Evolutionary conservation across 306 rosid genomes (phyloP), one percentile per base, ranked within the genome.

Genomic region (Rosa chinensis): DNA sequence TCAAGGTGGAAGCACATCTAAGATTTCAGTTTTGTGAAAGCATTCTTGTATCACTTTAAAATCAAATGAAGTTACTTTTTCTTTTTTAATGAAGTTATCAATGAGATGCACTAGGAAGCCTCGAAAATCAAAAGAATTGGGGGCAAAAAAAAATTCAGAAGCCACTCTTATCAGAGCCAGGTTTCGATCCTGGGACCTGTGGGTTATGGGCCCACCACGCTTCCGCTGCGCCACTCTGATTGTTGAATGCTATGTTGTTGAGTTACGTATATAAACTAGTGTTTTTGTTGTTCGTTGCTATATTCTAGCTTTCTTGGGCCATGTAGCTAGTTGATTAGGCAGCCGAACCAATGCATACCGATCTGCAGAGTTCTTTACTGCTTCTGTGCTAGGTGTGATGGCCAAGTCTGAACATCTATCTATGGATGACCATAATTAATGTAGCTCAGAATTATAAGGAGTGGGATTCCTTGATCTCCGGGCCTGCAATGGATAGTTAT

Each of bases 121-220:
- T 32, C 37, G 37, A 6, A 43, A 43, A 6, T 1, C 0, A 43
- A 10, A 61, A 58, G 25, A 23, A 28, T 4, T 2, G 8, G 0
- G 0, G 0, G 0, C 4, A 25, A 4, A 4, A 4, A 1, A 11
- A 62, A 62, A 0, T 0, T 13, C 4, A 45, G 70, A 64, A 64
- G 70, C 45, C 70, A 35, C 70, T 35, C 23, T 35, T 64, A 64
- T 64, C 70, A 64, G 70, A 64, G 70, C 70, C 70, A 64, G 70
- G 70, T 64, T 64, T 64, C 70, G 70, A 64, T 64, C 70, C 43
- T 35, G 70, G 70, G 70, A 64, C 70, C 70, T 64, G 67, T 62
- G 67, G 67, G 67, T 62, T 62, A 64, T 64, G 70, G 70, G 70
- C 70, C 44, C 70, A 64, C 70, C 70, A 64, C 70, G 70, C 70